These are phyloP conservation scores for Nannizzia gypsea DNA, from an alignment of 2,329 filamentous ascomycete species.

Conservation along the genomic window DNA sequence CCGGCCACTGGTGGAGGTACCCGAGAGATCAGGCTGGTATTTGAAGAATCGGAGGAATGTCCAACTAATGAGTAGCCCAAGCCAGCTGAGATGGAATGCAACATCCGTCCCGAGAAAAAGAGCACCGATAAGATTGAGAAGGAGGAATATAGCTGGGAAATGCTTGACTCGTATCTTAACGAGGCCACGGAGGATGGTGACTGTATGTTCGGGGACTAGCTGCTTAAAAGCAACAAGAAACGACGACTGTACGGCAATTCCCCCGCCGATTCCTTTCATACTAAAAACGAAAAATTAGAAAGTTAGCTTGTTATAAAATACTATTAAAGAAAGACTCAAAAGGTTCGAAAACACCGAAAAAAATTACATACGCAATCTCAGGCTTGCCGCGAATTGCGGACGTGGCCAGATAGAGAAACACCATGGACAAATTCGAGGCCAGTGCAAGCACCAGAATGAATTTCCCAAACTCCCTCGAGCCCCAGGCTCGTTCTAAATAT, in stretches of 20 bases:
- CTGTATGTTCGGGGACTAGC: constrained; percentile 91
- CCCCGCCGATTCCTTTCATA: constrained; percentile 72
- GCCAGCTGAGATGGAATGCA: constrained; percentile 64
- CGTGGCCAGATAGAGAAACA: constrained; percentile 61
- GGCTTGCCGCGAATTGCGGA: constrained; percentile 48
- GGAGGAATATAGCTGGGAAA: constrained; percentile 62
- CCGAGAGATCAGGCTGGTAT: constrained; percentile 43
- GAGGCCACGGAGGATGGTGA: constrained; percentile 79
- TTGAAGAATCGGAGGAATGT: constrained; percentile 96
- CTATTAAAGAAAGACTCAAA: too few relatives aligned
- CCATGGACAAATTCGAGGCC: constrained; percentile 67
- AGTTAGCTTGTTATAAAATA: not conserved
- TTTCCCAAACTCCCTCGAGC: constrained; percentile 79
- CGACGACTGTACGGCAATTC: constrained; percentile 76
- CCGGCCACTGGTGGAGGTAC: constrained; percentile 41
- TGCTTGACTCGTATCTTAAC: constrained; percentile 79
- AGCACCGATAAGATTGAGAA: constrained; percentile 58
- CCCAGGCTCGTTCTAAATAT: constrained; percentile 94
- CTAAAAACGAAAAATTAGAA: constrained; percentile 36
- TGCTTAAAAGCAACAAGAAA: constrained; percentile 98
- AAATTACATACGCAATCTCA: constrained; percentile 26
- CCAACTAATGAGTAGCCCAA: constrained; percentile 81
- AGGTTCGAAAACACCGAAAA: not conserved
- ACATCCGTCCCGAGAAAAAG: constrained; percentile 58
- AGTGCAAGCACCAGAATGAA: constrained; percentile 68